These are phyloP conservation scores for Tuber microsphaerosporum DNA, from an alignment of 495 filamentous ascomycete genomes.

Conservation along the genomic window DNA sequence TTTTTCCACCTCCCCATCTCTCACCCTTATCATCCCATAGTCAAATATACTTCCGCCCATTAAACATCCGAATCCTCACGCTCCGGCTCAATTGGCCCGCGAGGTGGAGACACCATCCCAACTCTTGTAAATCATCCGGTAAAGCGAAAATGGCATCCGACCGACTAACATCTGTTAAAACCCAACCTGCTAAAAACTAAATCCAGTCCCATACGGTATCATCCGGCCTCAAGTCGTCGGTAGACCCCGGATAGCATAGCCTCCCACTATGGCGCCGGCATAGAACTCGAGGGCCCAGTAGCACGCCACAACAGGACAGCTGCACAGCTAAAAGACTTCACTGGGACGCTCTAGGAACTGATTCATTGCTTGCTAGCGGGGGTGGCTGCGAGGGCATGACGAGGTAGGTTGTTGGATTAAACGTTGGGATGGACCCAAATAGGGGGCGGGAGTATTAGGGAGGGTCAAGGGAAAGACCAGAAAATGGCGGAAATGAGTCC, in stretches of 20 bases:
- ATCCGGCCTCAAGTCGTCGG: constrained; percentile 53
- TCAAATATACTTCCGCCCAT: too few relatives aligned
- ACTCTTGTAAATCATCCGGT: too few relatives aligned
- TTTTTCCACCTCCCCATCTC: too few relatives aligned
- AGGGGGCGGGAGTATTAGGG: constrained; percentile 55
- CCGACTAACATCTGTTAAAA: constrained; percentile 18
- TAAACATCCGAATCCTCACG: too few relatives aligned
- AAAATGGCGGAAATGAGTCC: too few relatives aligned
- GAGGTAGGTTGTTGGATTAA: constrained; percentile 61
- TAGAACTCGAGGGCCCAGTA: constrained; percentile 58
- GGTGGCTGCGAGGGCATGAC: constrained; percentile 55
- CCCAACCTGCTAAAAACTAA: constrained; percentile 28
- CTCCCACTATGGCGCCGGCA: constrained; percentile 42
- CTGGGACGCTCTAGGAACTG: constrained; percentile 66
- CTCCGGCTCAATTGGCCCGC: too few relatives aligned
- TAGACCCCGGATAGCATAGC: constrained; percentile 48
- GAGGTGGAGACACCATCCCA: too few relatives aligned
- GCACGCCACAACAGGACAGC: constrained; percentile 67
- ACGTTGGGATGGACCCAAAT: constrained; percentile 58
- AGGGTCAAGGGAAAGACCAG: too few relatives aligned
- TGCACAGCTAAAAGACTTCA: constrained; percentile 66
- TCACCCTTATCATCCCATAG: too few relatives aligned
- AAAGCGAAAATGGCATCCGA: constrained; percentile 13
- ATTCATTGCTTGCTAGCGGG: constrained; percentile 60
- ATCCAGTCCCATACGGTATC: too few relatives aligned